phyloP scores from a whole-genome alignment of 2,329 filamentous ascomycete genomes.

The Fusarium sp. region DNA sequence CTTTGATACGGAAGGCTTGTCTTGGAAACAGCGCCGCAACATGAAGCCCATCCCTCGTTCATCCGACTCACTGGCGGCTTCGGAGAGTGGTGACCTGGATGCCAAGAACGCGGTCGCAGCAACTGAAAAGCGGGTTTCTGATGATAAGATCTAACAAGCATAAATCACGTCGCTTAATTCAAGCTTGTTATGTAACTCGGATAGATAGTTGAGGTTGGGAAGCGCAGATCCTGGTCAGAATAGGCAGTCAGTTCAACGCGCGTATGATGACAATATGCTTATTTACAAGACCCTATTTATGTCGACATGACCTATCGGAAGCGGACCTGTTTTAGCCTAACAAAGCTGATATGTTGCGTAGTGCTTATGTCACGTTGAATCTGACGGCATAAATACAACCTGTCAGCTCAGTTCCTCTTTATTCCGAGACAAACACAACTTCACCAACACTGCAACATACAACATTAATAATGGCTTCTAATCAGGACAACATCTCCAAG shows the following conservation, averaged over 20 bases:
- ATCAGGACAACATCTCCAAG: background rate
- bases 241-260: background rate
- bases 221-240: background rate
- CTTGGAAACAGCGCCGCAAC: conserved; percentile 4
- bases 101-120: background rate
- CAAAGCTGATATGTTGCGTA: background rate
- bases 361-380: background rate
- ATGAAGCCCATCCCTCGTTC: background rate
- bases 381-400: background rate
- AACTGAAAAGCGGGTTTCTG: background rate
- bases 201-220: background rate
- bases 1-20: conserved; percentile 10
- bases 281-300: background rate
- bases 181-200: background rate
- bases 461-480: background rate
- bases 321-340: background rate
- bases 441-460: background rate
- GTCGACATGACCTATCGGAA: background rate
- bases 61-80: background rate
- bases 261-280: background rate
- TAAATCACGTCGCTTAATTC: background rate
- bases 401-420: background rate
- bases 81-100: background rate
- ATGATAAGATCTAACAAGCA: background rate
- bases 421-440: background rate